Evolutionary conservation across 441 rosid genomes (phyloP), one percentile per base, ranked within the genome.

Genomic region (Bruguiera hainesii): DNA sequence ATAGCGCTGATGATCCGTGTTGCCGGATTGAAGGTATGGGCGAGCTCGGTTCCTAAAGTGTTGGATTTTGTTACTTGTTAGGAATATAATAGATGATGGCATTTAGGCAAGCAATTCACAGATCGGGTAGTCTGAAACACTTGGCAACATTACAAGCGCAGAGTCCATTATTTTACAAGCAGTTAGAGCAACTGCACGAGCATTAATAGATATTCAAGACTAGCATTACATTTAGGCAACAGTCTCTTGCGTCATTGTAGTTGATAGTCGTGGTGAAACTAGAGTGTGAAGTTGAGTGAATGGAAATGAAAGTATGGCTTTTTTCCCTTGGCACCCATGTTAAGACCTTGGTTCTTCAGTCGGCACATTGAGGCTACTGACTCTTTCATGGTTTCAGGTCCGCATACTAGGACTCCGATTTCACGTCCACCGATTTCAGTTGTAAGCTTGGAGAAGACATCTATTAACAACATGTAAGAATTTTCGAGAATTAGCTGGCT

Each of bases 361-460:
- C 53, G 78, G 82, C 96, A 84, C 10, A 72, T 19, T n/a, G 78
- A 76, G 70, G 93, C 97, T 23, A 90, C 87, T 13, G 80, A 76
- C 60, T 84, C 85, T 74, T 84, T 82, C 91, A 92, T 81, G 7
- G 79, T 57, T 76, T 82, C 90, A 16, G 96, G 98, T 78, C 97
- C 97, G 56, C 97, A 90, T 35, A 88, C 97, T 65, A 93, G 64
- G 16, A 88, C 91, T 78, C 93, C 97, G 3, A 80, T 60, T 50
- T 82, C 76, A 16, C 81, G 75, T 65, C 78, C 96, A 50, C 78
- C 78, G 30, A 66, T 65, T 73, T 81, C 88, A 65, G 64, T 72
- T 56, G 63, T 61, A 67, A 88, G 85, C 78, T 77, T 73, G 56
- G 71, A 70, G 53, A 88, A 78, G 46, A 84, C 52, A 49, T 89